Base-by-base conservation (phyloP, 768 basidiomycete genomes). In the Xerocomellus dryophilus region DNA sequence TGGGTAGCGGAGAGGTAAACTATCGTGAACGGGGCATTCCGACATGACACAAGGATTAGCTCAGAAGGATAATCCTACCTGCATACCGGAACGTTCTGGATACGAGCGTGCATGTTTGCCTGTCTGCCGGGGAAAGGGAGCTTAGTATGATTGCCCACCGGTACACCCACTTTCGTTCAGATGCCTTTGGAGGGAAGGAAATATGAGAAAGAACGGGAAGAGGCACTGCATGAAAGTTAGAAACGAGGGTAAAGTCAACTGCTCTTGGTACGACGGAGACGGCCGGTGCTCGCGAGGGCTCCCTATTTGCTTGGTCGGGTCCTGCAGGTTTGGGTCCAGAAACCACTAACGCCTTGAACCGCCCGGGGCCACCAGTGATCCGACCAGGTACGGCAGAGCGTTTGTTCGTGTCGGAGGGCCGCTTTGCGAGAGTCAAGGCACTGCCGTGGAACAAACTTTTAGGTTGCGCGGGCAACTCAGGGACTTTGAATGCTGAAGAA, bases 1-100 rank as follows among this genome's bases (percentile, higher is more conserved):
- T 76, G 67, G 12, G 65, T 61, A 0, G 88, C 86, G 11, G 86
- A 83, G 5, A 86, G 73, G 67, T 85, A 85, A 7, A 81, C 88
- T 90, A 53, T 43, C 42, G 38, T 12, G 25, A 29, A 32, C 5
- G 34, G 15, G 8, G 43, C n/a, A 39, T 17, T 27, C 41, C 43
- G 31, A 29, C 23, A 40, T 47, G 49, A 43, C 43, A 54, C 29
- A 53, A 36, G 5, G n/a, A 14, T 61, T 21, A 29, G 54, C 38
- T 45, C 8, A 12, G n/a, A 32, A 51, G 18, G 59, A 18, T 21
- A 14, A 3, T 21, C 21, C 25, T 61, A 83, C 85, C 81, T 69
- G 85, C 82, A 66, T 86, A 85, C 45, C 85, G 78, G 61, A 88
- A 77, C 35, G 77, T 74, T 49, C 78, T 78, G 12, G 84, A 88